Evolutionary conservation across 805 yeast species (phyloP).

Genomic region (Suhomyces pyralidae): DNA sequence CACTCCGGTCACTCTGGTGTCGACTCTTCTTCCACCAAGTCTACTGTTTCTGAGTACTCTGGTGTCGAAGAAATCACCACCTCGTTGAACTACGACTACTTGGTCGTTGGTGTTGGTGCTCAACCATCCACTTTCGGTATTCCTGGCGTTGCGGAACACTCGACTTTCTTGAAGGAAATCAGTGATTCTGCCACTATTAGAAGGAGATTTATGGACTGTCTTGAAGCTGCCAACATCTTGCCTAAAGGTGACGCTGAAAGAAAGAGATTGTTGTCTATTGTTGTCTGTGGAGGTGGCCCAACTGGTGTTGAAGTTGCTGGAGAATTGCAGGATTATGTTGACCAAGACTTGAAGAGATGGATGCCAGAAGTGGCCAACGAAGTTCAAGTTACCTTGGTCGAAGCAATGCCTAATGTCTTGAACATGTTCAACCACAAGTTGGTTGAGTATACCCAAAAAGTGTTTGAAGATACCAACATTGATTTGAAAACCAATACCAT

Average conservation of each 20-base stretch:
- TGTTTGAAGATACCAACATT: slow-evolving; percentile 65
- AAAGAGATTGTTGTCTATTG: slow-evolving; percentile 77
- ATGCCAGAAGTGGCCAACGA: slow-evolving; percentile 83
- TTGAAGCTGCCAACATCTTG: slow-evolving; percentile 83
- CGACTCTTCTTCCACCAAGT: slow-evolving; percentile 42
- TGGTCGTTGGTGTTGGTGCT: slow-evolving; percentile 93
- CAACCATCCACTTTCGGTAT: slow-evolving; percentile 92
- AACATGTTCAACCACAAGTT: slow-evolving; percentile 67
- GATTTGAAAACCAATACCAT: slow-evolving; percentile 78
- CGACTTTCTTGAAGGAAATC: slow-evolving; percentile 86
- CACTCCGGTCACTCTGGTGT: slow-evolving; percentile 54
- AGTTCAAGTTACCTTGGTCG: slow-evolving; percentile 79
- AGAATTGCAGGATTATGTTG: slow-evolving; percentile 90
- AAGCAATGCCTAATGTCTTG: slow-evolving; percentile 87
- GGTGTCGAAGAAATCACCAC: slow-evolving; percentile 45
- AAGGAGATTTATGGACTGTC: slow-evolving; percentile 75
- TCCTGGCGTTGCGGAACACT: slow-evolving; percentile 88
- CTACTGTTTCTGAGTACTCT: slow-evolving; percentile 39
- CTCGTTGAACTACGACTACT: slow-evolving; percentile 66
- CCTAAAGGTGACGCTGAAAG: slow-evolving; percentile 77
- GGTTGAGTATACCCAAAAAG: slow-evolving; percentile 75
- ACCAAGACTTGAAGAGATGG: slow-evolving; percentile 86
- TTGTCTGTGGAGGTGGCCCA: slow-evolving; percentile 98
- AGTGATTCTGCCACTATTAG: slow-evolving; percentile 84
- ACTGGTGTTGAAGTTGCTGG: slow-evolving; percentile 98